Evolutionary conservation across 2,329 filamentous ascomycete genomes (phyloP).

Genomic region (Penicillium hordei): DNA sequence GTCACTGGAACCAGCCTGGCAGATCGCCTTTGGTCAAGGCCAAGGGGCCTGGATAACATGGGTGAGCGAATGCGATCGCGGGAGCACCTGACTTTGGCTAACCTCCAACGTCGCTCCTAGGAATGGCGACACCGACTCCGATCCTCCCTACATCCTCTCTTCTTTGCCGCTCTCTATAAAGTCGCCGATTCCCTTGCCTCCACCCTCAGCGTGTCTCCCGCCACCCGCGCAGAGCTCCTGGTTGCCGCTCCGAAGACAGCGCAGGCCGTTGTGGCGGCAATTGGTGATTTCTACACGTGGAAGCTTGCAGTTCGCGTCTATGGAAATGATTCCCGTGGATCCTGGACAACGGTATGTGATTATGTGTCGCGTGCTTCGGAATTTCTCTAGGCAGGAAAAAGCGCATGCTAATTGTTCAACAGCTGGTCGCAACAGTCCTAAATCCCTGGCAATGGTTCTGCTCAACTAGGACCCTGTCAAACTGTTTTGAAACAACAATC

Average conservation of each 20-base stretch:
- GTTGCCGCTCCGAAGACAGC: slow-evolving; percentile 70
- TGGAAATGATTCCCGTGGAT: slow-evolving; percentile 60
- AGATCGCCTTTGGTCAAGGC: slow-evolving; percentile 72
- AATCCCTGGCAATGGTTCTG: slow-evolving; percentile 98
- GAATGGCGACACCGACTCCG: slow-evolving; percentile 90
- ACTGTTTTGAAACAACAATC: slow-evolving; percentile 86
- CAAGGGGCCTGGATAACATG: slow-evolving; percentile 93
- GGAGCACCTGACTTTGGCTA: slow-evolving; percentile 1
- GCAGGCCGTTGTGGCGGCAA: slow-evolving; percentile 75
- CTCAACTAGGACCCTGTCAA: slow-evolving; percentile 89
- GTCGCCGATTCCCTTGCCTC: slow-evolving; percentile 58
- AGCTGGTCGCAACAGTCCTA: slow-evolving; percentile 69
- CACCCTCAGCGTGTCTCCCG: slow-evolving; percentile 54
- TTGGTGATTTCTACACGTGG: slow-evolving; percentile 86
- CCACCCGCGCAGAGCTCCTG: slow-evolving; percentile 64
- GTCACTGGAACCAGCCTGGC: slow-evolving; percentile 90
- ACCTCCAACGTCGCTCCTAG: slow-evolving; percentile 49
- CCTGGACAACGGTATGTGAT: slow-evolving; percentile 65
- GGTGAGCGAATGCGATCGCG: slow-evolving; percentile 57
- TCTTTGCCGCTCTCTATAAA: slow-evolving; percentile 78
- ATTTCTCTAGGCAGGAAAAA: neutral
- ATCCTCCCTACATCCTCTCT: slow-evolving; percentile 83
- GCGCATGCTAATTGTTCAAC: slow-evolving; percentile 25
- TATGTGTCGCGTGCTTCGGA: slow-evolving; percentile 4
- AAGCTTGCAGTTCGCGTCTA: slow-evolving; percentile 73